Evolutionary conservation across 257 asterid species (phyloP), one percentile per base, ranked within the genome.

Genomic region (Capsicum rhomboideum): DNA sequence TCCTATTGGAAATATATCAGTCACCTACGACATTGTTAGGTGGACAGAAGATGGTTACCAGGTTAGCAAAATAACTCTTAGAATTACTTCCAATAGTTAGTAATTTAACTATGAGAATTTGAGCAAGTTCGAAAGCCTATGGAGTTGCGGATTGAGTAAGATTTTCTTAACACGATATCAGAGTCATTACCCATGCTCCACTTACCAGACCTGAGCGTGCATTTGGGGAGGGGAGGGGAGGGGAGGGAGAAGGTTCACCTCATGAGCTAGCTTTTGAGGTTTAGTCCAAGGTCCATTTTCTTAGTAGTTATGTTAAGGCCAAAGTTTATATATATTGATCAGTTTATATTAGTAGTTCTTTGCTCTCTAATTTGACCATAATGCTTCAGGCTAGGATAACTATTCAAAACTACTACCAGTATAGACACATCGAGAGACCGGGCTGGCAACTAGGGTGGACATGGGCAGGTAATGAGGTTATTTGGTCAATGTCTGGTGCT

Each of bases 371-470:
- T 10, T 59, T 20, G 14, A 26, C 26, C 40, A 44, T 59, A 21
- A 44, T 23, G 55, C 46, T 28, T 59, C 59, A 93, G 97, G 94
- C 94, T 17, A 89, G 89, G 79, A 93, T 93, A 40, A 90, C 91
- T 77, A 91, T 93, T 88, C 96, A 90, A 86, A 93, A 93, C 83
- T 87, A 89, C 85, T 85, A 93, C 69, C 91, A 86, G 89, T 93
- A 93, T 63, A 94, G 94, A 12, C 94, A 93, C 26, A 87, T 92
- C 2, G 94, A 89, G 80, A 82, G 59, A 31, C 93, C 92, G 23
- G 97, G 97, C n/a, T 93, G 97, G 97, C 87, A 83, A 69, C 80
- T 93, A 5, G 93, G 97, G 74, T 93, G 97, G 97, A 81, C 61
- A 31, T 93, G 97, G 97, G 84, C 80, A 1, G 77, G 83, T 20